Evolutionary conservation across 306 rosid genomes (phyloP), one percentile per base, ranked within the genome.

Genomic region (Rosa chinensis): DNA sequence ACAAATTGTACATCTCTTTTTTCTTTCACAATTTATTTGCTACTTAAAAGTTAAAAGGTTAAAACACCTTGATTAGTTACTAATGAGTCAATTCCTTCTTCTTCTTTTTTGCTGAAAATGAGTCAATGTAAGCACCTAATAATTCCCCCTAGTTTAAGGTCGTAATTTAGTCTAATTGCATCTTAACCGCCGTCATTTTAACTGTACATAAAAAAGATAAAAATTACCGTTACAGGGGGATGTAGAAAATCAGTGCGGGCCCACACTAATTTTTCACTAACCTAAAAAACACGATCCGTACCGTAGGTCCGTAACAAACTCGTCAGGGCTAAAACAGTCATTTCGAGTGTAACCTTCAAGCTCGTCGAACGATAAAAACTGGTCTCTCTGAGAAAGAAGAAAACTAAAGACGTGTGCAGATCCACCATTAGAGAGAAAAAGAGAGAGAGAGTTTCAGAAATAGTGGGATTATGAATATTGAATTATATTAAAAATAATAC

Each of bases 381-480:
- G 59, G 28, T 21, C 47, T 63, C 35, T 62, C 71, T 39, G 48
- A 37, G 45, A 66, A 32, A 8, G 12, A 14, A 17, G 10, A n/a
- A 16, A 40, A 5, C 5, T 21, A 18, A 23, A 25, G 17, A 76
- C 71, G 7, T 37, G 35, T 21, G 59, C 14, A 10, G 35, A 62
- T 25, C 71, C 71, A 35, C 71, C 47, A 32, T 75, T 25, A 8
- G 58, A 75, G 70, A 59, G 78, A 76, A 32, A 32, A 2, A 32
- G 59, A 59, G 78, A 76, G 44, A 5, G 12, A 10, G 47, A 23
- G 48, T 40, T 13, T 47, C 3, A 23, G 66, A 43, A 6, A 59
- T 35, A 53, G 18, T 4, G 6, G 14, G 73, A 1, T 10, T 10
- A 12, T 9, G 9, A 44, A 17, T 1, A 32, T 23, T 13, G 43